These are phyloP conservation scores for Irineochytrium annulatum DNA, from an alignment of 192 early-diverging fungal genomes.

Conservation along the genomic window DNA sequence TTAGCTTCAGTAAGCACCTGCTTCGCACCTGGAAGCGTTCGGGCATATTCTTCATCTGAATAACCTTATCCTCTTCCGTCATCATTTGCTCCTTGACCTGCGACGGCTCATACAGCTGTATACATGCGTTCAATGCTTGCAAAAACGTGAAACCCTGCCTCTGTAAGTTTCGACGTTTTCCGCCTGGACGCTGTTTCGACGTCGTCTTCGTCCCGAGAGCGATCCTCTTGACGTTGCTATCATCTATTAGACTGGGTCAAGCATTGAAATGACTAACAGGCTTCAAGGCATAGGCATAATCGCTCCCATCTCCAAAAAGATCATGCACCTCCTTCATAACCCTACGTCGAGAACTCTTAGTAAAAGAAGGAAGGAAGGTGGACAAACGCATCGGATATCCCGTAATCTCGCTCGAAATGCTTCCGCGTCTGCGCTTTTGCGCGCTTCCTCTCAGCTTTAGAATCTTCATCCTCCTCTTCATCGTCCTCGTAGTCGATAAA, in stretches of 20 bases:
- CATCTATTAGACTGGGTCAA: slow-evolving; percentile 33
- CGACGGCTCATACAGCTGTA: slow-evolving; percentile 68
- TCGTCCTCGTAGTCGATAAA: slow-evolving; percentile 50
- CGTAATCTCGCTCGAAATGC: slow-evolving; percentile 44
- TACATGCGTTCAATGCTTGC: not conserved
- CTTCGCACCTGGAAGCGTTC: slow-evolving; percentile 82
- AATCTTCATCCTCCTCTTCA: slow-evolving; percentile 37
- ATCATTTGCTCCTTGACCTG: slow-evolving; percentile 84
- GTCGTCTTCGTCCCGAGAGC: slow-evolving; percentile 58
- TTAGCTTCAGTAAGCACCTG: slow-evolving; percentile 7
- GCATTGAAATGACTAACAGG: slow-evolving; percentile 3
- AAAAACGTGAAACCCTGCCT: slow-evolving; percentile 30
- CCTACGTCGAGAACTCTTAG: slow-evolving; percentile 18
- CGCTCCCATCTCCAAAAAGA: slow-evolving; percentile 90
- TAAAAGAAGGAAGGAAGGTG: slow-evolving; percentile 1
- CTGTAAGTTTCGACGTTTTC: slow-evolving; percentile 38
- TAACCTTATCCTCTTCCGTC: slow-evolving; percentile 87
- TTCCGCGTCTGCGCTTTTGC: slow-evolving; percentile 24
- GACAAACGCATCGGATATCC: slow-evolving; percentile 51
- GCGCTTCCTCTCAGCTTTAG: slow-evolving; percentile 21
- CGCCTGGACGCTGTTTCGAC: slow-evolving; percentile 25
- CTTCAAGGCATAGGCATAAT: slow-evolving; percentile 75
- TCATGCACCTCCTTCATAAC: slow-evolving; percentile 76
- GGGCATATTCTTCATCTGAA: slow-evolving; percentile 82
- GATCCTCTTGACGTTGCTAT: slow-evolving; percentile 25